phyloP scores from a whole-genome alignment of 352 stramenopile species.

The Globisporangium cystogenes region DNA sequence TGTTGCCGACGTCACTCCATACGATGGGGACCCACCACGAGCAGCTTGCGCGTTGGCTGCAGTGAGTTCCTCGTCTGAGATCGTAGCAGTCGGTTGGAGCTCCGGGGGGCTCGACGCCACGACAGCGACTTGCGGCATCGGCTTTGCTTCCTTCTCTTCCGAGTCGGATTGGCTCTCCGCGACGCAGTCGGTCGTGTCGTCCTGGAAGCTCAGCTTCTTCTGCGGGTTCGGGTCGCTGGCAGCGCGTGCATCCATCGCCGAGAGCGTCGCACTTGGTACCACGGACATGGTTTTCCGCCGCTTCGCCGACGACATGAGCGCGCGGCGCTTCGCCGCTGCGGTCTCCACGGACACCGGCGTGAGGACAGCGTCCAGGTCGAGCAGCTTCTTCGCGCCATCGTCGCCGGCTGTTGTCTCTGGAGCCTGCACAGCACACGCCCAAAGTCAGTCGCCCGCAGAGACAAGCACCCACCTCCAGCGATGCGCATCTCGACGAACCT shows the following conservation, averaged over 20 bases:
- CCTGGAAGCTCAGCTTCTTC: slow-evolving; percentile 14
- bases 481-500: neutral
- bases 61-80: too few relatives aligned
- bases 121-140: neutral
- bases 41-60: too few relatives aligned
- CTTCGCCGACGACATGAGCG: slow-evolving; percentile 10
- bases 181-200: slow-evolving; percentile 22
- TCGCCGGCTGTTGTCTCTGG: neutral
- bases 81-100: too few relatives aligned
- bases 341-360: slow-evolving; percentile 6
- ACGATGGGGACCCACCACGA: too few relatives aligned
- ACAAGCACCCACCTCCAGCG: neutral
- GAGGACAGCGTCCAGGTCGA: slow-evolving; percentile 7
- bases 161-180: slow-evolving; percentile 23
- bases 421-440: neutral
- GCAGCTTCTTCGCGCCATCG: slow-evolving; percentile 9
- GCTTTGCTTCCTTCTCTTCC: neutral
- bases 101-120: too few relatives aligned
- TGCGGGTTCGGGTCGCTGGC: slow-evolving; percentile 5
- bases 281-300: slow-evolving; percentile 15
- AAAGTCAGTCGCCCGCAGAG: neutral
- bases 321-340: neutral
- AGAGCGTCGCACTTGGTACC: slow-evolving; percentile 8
- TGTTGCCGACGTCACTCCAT: too few relatives aligned
- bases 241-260: slow-evolving; percentile 2